phyloP scores from a whole-genome alignment of 352 stramenopile genomes.

The Pythium myriotylum region DNA sequence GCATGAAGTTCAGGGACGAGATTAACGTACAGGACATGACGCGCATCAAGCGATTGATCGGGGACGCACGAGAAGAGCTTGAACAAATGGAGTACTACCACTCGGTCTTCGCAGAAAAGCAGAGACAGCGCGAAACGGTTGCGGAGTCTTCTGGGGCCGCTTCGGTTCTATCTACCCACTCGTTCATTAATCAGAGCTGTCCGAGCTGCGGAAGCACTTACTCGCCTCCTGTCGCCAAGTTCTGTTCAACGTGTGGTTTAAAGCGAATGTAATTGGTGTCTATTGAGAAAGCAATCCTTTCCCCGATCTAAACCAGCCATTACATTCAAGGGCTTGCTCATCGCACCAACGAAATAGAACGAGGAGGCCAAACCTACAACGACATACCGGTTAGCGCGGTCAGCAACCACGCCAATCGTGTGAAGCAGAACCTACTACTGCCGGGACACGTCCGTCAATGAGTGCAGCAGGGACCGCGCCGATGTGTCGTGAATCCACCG shows the following conservation, averaged over 20 bases:
- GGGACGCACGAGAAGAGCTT: slow-evolving; percentile 73
- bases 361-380: slow-evolving; percentile 24
- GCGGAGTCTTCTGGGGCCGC: neutral
- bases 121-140: slow-evolving; percentile 29
- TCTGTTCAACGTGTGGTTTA: slow-evolving; percentile 71
- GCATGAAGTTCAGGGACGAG: slow-evolving; percentile 79
- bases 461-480: slow-evolving; percentile 90
- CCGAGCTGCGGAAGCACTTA: slow-evolving; percentile 46
- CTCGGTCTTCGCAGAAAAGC: slow-evolving; percentile 73
- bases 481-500: slow-evolving; percentile 94
- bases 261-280: slow-evolving; percentile 39
- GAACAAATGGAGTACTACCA: slow-evolving; percentile 89
- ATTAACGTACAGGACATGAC: slow-evolving; percentile 48
- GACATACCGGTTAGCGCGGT: neutral
- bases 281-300: too few species aligned
- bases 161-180: neutral
- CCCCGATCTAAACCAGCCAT: too few species aligned
- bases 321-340: slow-evolving; percentile 4
- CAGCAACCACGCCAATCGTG: neutral
- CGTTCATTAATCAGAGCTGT: slow-evolving; percentile 26
- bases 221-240: slow-evolving; percentile 57
- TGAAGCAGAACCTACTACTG: slow-evolving; percentile 53
- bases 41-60: slow-evolving; percentile 55
- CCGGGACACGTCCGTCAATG: slow-evolving; percentile 67
- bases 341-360: slow-evolving; percentile 26